Base-by-base conservation (phyloP, 345 rosid genomes). In the Salix brachista region DNA sequence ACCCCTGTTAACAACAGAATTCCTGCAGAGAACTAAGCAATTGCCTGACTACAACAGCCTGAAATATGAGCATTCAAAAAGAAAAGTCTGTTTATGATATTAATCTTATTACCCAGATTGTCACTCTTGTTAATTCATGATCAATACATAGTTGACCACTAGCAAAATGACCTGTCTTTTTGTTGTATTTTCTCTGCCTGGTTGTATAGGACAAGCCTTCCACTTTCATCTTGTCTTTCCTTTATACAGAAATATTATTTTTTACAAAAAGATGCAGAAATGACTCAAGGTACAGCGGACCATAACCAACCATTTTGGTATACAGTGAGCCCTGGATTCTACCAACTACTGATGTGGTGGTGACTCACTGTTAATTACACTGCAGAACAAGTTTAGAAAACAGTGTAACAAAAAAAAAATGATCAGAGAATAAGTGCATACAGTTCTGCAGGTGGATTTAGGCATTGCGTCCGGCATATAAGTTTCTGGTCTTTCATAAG, bases 401-500 rank as follows among this genome's bases (percentile, higher is more conserved):
- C 36, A n/a, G 12, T 64, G 62, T 4, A 26, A 46, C 18, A 67
- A 30, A 52, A 65, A 9, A 56, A 23, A 36, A 7, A 73, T 16
- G 34, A 42, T 28, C 17, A 26, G 41, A 75, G 72, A 56, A 66
- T 13, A 44, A 1, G 44, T 17, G 44, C 81, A 30, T 80, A 83
- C 83, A 83, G 11, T 62, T 80, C 12, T 39, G 28, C 36, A 36
- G 83, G 86, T 65, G 79, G 79, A n/a, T 77, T 77, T 36, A 70
- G 28, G 74, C 86, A 80, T 42, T 30, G 67, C 9, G 86, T 52
- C 56, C 83, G 61, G 39, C 86, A 77, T 65, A 83, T 83, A 18
- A 19, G 46, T 62, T 80, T 80, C 12, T 13, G 32, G 77, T 83
- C 86, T 77, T 80, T 83, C 12, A 3, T 37, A 58, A 83, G 79